Evolutionary conservation across 2,329 filamentous ascomycete species (phyloP), one percentile per base, ranked within the genome.

Genomic region (Neonectria punicea): DNA sequence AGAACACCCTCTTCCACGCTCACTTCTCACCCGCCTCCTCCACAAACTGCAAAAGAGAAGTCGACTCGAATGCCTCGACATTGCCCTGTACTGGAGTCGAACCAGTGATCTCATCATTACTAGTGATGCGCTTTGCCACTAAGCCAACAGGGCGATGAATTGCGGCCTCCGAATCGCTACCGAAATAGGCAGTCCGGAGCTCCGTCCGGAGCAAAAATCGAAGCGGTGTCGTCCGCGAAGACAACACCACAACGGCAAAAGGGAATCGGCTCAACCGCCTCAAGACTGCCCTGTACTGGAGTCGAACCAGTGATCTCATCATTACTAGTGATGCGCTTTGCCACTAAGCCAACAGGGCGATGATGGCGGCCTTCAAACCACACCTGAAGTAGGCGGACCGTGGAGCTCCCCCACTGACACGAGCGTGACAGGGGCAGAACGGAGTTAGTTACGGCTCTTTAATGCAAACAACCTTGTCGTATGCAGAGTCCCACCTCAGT

Each of bases 111-210:
- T 67, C 59, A 36, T 67, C 65, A 67, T 67, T 36, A 36, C 65
- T 67, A 67, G 65, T 67, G 65, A 67, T 20, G 59, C 65, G 65
- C 65, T 67, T 43, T 67, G 65, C 65, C 65, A 65, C 61, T 67
- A 34, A 67, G 65, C 65, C 61, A 67, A 65, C 58, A 58, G 58
- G 65, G 65, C 65, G 34, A 10, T 36, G 34, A 16, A 36, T 1
- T 36, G 11, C 34, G 34, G 34, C 34, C 13, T 36, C 14, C 34
- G 13, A 16, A 36, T 36, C 34, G 6, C 34, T 16, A 36, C 13
- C 14, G 13, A 36, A 36, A 36, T 36, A 16, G 13, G 13, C 5
- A 16, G 34, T 36, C 14, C 14, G 34, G 34, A 4, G 34, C 34
- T 14, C 10, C 4, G 34, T 36, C 34, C 14, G 5, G 34, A 36